Base-by-base conservation (phyloP, 2,329 filamentous ascomycete genomes). In the Hypoxylon sp. region DNA sequence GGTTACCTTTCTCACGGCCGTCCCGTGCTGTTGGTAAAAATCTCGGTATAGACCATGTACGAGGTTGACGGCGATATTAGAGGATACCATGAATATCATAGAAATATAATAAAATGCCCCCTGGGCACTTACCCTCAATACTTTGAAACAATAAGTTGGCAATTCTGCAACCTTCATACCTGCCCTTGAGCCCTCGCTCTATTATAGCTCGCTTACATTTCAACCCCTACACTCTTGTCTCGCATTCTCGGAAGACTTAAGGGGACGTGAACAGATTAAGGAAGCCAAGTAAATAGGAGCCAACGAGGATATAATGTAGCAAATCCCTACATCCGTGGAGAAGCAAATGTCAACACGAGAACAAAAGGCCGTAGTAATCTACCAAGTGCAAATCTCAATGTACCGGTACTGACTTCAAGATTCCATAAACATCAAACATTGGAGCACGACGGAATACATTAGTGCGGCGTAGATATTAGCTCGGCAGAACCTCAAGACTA, bases 71-170 rank as follows among this genome's bases (percentile, higher is more conserved):
- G 25, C 38, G 45, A 10, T 7, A 28, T 17, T 50, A 60, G 19
- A 65, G 17, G 49, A 58, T 59, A 50, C 30, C 49, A 69, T 52
- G 51, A 38, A 63, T 60, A 60, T 17, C 32, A 59, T 58, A 69
- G 56, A 56, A 69, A 63, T 66, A 52, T 32, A 65, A 55, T 30
- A 56, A 59, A 53, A 11, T 41, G 38, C 17, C 38, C 38, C 11
- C 19, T 2, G 9, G 17, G 38, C 17, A 21, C 17, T 43, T 19
- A 17, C 19, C 17, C 38, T 10, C 17, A 9, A 21, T 21, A 43
- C 9, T 9, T 19, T n/a, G 1, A 9, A 43, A 10, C n/a, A 43
- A 43, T 21, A 17, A 43, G 17, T 43, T 21, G 3, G 2, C 21
- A 30, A 30, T 9, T 30, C 28, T 6, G 9, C 28, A 9, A 2